phyloP scores from a whole-genome alignment of 345 rosid species.

The Brassica carinata region DNA sequence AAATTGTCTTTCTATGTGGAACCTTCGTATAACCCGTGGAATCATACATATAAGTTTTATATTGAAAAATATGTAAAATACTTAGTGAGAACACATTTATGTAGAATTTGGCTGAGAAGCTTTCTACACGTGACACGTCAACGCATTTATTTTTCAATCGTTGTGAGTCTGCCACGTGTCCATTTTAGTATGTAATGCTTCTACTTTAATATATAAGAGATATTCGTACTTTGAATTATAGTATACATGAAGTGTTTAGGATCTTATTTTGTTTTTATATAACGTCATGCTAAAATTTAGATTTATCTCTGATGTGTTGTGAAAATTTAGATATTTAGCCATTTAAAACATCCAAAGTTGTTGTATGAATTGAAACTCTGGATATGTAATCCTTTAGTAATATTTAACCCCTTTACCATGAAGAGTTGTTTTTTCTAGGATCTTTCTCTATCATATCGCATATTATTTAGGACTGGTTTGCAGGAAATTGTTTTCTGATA shows the following conservation, averaged over 20 bases:
- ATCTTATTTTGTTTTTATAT: too few relatives aligned
- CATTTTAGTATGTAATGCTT: too few relatives aligned
- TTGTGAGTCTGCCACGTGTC: too few relatives aligned
- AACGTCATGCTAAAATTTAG: background rate
- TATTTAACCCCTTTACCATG: background rate
- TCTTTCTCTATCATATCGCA: background rate
- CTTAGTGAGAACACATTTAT: too few relatives aligned
- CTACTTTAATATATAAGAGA: too few relatives aligned
- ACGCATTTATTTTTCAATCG: too few relatives aligned
- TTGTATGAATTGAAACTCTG: background rate
- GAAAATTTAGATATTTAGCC: background rate
- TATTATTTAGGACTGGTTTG: background rate
- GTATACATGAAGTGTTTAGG: background rate
- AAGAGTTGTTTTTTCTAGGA: background rate
- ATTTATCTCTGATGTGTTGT: background rate
- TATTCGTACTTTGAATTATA: background rate
- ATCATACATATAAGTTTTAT: too few relatives aligned
- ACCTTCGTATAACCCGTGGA: too few relatives aligned
- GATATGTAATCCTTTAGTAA: background rate
- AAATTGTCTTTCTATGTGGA: too few relatives aligned
- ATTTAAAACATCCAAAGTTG: background rate
- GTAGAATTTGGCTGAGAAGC: too few relatives aligned
- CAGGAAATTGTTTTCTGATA: background rate
- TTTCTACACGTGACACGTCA: too few relatives aligned
- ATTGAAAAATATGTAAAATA: too few relatives aligned